Evolutionary conservation across 768 basidiomycete genomes (phyloP), one percentile per base, ranked within the genome.

Genomic region (Podaxis sp.): DNA sequence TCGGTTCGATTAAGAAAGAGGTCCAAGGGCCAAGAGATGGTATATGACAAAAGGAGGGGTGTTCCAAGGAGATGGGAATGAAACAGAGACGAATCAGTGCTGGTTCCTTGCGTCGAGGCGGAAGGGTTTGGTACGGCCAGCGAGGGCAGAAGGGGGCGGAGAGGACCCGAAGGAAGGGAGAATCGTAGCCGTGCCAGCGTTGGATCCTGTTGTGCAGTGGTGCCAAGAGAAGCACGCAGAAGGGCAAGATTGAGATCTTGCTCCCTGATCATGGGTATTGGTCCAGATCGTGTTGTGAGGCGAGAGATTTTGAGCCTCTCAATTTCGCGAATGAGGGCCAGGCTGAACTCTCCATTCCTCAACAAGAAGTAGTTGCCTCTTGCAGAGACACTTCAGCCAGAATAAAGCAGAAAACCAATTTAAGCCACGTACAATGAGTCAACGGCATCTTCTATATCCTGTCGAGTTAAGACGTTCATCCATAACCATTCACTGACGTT

Each of bases 401-500:
- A 28, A 17, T 7, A 46, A 46, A 58, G 28, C 39, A 59, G 62
- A 39, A 42, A 52, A 39, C 11, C 42, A 42, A 51, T 52, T 49
- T 46, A 38, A 58, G 36, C 22, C 0, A 76, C 92, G 72, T 74
- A 95, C 94, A 96, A 72, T 12, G 92, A 90, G 67, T 95, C 87
- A 19, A 96, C 86, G 0, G 94, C 89, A 24, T 90, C 89, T 65
- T 90, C 88, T 0, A 96, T 89, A 65, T 95, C 93, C 67, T 85
- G 84, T 68, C 83, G 82, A 2, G 93, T 96, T 57, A 97, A 78
- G 40, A 96, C 89, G 69, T 95, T 93, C 24, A 87, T 74, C 95
- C 95, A 97, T 1, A 97, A 79, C 94, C 95, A 97, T 79, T 97
- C 95, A 70, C 93, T 91, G 56, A 96, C 84, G 62, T 89, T 87